phyloP scores from a whole-genome alignment of 352 stramenopile species.

The Phytophthora nicotianae region DNA sequence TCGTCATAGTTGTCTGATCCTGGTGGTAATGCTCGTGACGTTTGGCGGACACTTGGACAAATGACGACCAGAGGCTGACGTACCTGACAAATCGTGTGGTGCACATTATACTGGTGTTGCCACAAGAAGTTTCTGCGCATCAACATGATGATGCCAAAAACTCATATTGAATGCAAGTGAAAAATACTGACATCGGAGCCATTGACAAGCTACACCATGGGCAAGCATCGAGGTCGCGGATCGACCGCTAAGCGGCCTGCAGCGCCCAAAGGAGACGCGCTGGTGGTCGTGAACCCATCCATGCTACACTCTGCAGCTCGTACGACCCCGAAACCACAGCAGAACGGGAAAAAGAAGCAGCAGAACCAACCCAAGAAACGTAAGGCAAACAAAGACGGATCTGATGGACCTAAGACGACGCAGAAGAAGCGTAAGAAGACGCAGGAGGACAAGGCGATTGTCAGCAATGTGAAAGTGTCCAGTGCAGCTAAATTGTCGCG shows the following conservation, averaged over 20 bases:
- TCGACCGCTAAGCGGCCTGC: slow-evolving; percentile 7
- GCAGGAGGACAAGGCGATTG: slow-evolving; percentile 6
- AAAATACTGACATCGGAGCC: slow-evolving; percentile 8
- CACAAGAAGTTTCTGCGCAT: slow-evolving; percentile 28
- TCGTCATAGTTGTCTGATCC: slow-evolving; percentile 9
- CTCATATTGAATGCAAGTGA: slow-evolving; percentile 15
- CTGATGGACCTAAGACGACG: neutral
- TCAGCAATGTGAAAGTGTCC: slow-evolving; percentile 26
- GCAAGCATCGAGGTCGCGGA: slow-evolving; percentile 29
- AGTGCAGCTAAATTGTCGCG: slow-evolving; percentile 26
- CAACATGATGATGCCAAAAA: slow-evolving; percentile 24
- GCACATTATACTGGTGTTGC: slow-evolving; percentile 23
- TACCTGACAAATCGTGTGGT: slow-evolving; percentile 6
- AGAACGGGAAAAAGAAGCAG: slow-evolving; percentile 21
- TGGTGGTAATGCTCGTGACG: slow-evolving; percentile 2
- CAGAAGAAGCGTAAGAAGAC: slow-evolving; percentile 18
- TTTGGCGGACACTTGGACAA: slow-evolving; percentile 18
- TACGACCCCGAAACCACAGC: neutral
- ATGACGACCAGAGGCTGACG: slow-evolving; percentile 30
- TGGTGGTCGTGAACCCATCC: slow-evolving; percentile 62
- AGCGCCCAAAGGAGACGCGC: slow-evolving; percentile 12
- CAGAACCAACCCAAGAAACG: slow-evolving; percentile 19
- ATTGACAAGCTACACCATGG: slow-evolving; percentile 24
- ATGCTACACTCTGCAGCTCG: slow-evolving; percentile 27
- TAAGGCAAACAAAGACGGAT: slow-evolving; percentile 6